Evolutionary conservation across 768 basidiomycete species (phyloP).

Genomic region (Stropharia rugosoannulata): DNA sequence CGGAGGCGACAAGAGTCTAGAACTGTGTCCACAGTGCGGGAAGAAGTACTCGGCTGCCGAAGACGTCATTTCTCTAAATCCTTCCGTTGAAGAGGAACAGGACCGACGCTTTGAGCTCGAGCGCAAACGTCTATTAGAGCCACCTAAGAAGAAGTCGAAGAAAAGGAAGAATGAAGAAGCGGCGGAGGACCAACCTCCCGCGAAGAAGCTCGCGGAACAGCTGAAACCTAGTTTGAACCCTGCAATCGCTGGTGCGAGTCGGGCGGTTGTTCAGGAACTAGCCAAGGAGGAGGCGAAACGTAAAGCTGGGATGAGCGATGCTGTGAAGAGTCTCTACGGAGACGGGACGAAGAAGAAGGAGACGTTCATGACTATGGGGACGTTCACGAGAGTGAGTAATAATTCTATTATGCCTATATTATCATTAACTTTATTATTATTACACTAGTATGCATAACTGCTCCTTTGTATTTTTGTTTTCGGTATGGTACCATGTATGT

Average conservation of each 20-base stretch:
- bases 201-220: constrained; percentile 41
- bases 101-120: constrained; percentile 58
- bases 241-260: constrained; percentile 52
- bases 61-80: constrained; percentile 70
- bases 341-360: constrained; percentile 66
- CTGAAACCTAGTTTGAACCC: constrained; percentile 46
- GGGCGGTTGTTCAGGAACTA: constrained; percentile 68
- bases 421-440: neutral
- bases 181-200: constrained; percentile 38
- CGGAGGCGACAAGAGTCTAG: constrained; percentile 28
- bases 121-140: constrained; percentile 53
- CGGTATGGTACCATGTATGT: neutral
- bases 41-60: constrained; percentile 58
- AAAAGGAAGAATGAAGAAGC: constrained; percentile 50
- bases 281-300: constrained; percentile 83
- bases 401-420: neutral
- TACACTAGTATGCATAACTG: constrained; percentile 10
- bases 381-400: constrained; percentile 81
- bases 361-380: constrained; percentile 91
- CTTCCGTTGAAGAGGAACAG: constrained; percentile 62
- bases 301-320: constrained; percentile 81
- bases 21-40: constrained; percentile 78
- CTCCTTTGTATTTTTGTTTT: neutral
- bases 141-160: constrained; percentile 56
- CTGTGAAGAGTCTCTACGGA: constrained; percentile 79